These are phyloP conservation scores for Spinacia oleracea DNA, from an alignment of 179 eudicot genomes.

Conservation along the genomic window DNA sequence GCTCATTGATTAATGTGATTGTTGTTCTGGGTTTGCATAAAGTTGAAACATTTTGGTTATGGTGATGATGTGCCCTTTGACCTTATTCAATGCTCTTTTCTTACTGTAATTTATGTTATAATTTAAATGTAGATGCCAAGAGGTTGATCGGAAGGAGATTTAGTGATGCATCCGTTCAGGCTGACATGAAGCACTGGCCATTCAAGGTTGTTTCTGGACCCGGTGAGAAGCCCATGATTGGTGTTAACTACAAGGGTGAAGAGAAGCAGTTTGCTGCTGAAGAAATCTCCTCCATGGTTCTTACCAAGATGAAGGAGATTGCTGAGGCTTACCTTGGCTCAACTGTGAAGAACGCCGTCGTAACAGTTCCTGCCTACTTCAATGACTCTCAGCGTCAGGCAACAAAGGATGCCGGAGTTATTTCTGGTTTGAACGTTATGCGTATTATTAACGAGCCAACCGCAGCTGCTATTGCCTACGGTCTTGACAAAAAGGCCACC, in stretches of 20 bases:
- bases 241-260: conserved; percentile 40
- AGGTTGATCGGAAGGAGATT: conserved; percentile 39
- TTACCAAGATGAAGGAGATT: conserved; percentile 41
- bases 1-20: conserved; percentile 2
- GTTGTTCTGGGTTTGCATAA: no score
- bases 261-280: conserved; percentile 41
- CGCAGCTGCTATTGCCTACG: conserved; percentile 50
- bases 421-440: conserved; percentile 40
- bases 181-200: conserved; percentile 41
- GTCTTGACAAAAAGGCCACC: conserved; percentile 41
- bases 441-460: conserved; percentile 42
- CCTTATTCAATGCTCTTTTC: no score
- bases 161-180: conserved; percentile 35
- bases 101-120: background rate
- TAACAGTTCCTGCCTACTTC: conserved; percentile 43
- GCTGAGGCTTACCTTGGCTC: conserved; percentile 40
- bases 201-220: conserved; percentile 36
- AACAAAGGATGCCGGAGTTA: conserved; percentile 38
- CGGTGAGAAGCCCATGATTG: conserved; percentile 39
- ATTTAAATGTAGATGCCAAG: conserved; percentile 31
- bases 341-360: conserved; percentile 38
- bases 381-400: conserved; percentile 46
- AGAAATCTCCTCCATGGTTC: conserved; percentile 45
- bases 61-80: no score
- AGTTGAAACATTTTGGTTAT: no score